Percentiles rank a stretch among this genome's conserved stretches.
Conservation (phyloP, 2,329 filamentous ascomycete species). For the Botrytis aclada region DNA sequence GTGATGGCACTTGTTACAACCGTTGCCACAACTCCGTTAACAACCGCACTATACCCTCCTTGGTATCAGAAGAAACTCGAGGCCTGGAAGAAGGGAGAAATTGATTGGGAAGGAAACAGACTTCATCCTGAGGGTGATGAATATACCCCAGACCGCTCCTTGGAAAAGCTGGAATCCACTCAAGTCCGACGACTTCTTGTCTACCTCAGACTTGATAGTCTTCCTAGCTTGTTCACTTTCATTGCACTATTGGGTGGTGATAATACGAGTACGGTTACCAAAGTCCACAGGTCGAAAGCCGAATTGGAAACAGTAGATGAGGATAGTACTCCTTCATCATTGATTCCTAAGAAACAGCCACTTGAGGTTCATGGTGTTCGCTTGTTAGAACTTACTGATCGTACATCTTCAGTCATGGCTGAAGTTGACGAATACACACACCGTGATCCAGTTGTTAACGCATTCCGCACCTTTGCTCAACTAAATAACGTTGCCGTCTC, state of each 20-base stretch:
- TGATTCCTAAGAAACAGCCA: conserved; percentile 26
- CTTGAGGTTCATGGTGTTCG: conserved; percentile 66
- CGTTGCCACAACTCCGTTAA: conserved; percentile 76
- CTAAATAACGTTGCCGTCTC: conserved; percentile 80
- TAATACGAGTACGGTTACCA: conserved; percentile 36
- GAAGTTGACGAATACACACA: conserved; percentile 71
- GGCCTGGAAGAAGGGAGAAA: conserved; percentile 77
- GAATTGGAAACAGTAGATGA: conserved; percentile 34
- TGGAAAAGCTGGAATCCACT: conserved; percentile 49
- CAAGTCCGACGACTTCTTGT: conserved; percentile 68
- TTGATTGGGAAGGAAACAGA: conserved; percentile 75
- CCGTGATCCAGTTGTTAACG: conserved; percentile 83
- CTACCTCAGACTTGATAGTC: conserved; percentile 79
- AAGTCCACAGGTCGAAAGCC: conserved; percentile 39
- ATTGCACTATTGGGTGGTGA: conserved; percentile 72
- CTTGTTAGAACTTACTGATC: conserved; percentile 82
- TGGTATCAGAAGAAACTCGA: conserved; percentile 73
- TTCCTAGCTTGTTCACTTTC: conserved; percentile 78
- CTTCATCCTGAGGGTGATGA: conserved; percentile 40
- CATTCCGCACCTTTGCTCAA: conserved; percentile 83
- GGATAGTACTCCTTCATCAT: conserved; percentile 29
- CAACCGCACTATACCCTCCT: conserved; percentile 69
- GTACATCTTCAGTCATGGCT: conserved; percentile 92
- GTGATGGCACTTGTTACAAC: conserved; percentile 91
- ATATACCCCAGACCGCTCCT: conserved; percentile 34